Percentiles rank a stretch among this genome's conserved stretches.
Conservation (phyloP, 83 land plant genomes). For the Thuja plicata region DNA sequence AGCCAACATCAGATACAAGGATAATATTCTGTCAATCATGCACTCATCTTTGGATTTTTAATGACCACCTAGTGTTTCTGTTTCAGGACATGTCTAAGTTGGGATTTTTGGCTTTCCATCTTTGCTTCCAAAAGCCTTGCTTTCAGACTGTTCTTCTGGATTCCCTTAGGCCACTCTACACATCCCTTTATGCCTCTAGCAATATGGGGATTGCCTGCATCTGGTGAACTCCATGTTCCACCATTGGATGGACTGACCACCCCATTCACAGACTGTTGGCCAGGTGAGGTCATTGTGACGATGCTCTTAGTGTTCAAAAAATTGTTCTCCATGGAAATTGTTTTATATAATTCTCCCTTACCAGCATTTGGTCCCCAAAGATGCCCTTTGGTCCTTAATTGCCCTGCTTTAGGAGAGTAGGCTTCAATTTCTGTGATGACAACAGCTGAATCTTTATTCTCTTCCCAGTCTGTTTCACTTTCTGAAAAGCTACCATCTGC, state of each 20-base stretch:
- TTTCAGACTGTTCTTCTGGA: constrained; percentile 22
- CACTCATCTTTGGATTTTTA: not conserved
- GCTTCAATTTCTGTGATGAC: constrained; percentile 11
- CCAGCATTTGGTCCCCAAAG: constrained; percentile 12
- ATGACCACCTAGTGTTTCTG: constrained; percentile 6
- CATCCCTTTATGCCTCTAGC: constrained; percentile 35
- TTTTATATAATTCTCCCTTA: constrained; percentile 13
- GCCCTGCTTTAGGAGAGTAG: constrained; percentile 1
- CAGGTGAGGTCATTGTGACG: not conserved
- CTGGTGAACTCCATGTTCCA: constrained; percentile 25
- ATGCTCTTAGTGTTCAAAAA: not conserved
- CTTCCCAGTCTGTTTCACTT: constrained; percentile 23
- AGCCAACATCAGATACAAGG: not conserved
- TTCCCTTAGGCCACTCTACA: constrained; percentile 35
- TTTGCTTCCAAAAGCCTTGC: constrained; percentile 35
- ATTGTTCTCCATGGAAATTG: constrained; percentile 11
- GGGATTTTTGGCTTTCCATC: constrained; percentile 27
- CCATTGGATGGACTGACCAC: not conserved
- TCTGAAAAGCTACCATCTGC: not conserved
- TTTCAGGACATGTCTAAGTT: constrained; percentile 15
- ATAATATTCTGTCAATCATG: not conserved
- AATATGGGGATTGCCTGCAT: constrained; percentile 31
- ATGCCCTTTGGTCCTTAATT: constrained; percentile 4
- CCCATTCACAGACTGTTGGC: constrained; percentile 8
- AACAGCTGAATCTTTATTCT: not conserved